Conservation (phyloP, 352 stramenopile species). For the Phytophthora sojae region DNA sequence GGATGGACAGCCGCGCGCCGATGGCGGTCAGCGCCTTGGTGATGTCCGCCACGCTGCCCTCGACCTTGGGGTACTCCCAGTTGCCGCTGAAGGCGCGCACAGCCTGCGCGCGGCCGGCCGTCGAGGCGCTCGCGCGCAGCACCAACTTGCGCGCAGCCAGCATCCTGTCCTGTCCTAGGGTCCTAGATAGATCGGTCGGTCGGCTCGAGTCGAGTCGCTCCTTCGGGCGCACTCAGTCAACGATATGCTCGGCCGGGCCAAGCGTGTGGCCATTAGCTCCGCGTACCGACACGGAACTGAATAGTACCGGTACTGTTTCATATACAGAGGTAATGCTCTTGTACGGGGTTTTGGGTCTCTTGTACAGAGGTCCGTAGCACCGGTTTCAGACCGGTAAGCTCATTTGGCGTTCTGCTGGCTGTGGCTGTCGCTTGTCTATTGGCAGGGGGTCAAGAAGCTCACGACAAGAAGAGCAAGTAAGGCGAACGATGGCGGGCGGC, state of each 20-base stretch:
- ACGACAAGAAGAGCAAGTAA: background rate
- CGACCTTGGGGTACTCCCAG: slow-evolving; percentile 84
- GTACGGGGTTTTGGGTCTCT: too few species aligned
- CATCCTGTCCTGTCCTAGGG: slow-evolving; percentile 12
- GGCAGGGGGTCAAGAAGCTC: slow-evolving; percentile 1
- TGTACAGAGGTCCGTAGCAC: background rate
- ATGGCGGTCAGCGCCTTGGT: slow-evolving; percentile 77
- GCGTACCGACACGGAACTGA: too few species aligned
- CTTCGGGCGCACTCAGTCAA: background rate
- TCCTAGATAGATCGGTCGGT: too few species aligned
- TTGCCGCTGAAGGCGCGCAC: slow-evolving; percentile 80
- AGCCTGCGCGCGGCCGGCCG: slow-evolving; percentile 16
- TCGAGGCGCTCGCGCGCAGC: slow-evolving; percentile 19
- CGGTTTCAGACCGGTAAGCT: background rate
- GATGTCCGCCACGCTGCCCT: slow-evolving; percentile 74
- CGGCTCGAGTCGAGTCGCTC: background rate
- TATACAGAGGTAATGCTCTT: too few species aligned
- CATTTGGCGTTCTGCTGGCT: slow-evolving; percentile 3
- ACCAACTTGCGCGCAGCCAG: slow-evolving; percentile 36
- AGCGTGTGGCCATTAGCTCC: too few species aligned
- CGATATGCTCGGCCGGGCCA: background rate
- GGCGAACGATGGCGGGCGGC: slow-evolving; percentile 25
- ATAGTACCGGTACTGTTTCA: too few species aligned
- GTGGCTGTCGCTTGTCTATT: slow-evolving; percentile 22
- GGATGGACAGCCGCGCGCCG: slow-evolving; percentile 78